These are phyloP conservation scores for Pyrenochaeta sp. DNA, from an alignment of 2,329 filamentous ascomycete species.

Conservation along the genomic window DNA sequence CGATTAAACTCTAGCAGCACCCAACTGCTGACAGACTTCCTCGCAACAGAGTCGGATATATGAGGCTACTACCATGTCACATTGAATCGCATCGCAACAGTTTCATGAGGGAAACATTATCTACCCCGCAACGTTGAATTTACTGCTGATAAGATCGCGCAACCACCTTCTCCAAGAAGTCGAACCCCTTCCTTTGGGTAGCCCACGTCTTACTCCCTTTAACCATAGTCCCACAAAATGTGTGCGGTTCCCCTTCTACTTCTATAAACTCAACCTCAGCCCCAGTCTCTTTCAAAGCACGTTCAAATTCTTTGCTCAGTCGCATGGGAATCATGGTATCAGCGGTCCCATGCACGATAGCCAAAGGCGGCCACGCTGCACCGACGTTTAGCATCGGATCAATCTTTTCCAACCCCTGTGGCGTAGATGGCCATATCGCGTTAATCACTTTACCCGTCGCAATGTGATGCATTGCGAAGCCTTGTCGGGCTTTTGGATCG, in stretches of 20 bases:
- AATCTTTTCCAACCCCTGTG: slow-evolving; percentile 1
- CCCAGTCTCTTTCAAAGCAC: slow-evolving; percentile 4
- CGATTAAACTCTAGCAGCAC: not conserved
- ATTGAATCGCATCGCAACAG: not conserved
- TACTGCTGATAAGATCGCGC: not conserved
- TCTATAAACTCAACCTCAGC: slow-evolving; percentile 8
- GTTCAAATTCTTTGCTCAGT: slow-evolving; percentile 15
- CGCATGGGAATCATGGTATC: slow-evolving; percentile 22
- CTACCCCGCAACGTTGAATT: too few species aligned
- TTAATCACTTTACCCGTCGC: slow-evolving; percentile 16
- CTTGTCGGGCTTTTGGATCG: slow-evolving; percentile 9
- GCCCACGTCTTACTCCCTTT: slow-evolving; percentile 21
- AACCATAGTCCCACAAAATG: slow-evolving; percentile 24
- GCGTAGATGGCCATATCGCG: slow-evolving; percentile 11
- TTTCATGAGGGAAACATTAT: not conserved
- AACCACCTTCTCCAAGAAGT: slow-evolving; percentile 13
- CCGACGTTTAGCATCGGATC: slow-evolving; percentile 16
- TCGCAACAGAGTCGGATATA: too few species aligned
- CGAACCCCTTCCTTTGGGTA: slow-evolving; percentile 14
- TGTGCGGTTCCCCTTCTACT: slow-evolving; percentile 21
- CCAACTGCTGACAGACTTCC: too few species aligned
- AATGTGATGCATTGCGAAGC: slow-evolving; percentile 20
- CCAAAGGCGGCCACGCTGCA: slow-evolving; percentile 14
- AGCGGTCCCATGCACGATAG: slow-evolving; percentile 23
- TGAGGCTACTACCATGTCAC: not conserved